Evolutionary conservation across 2,329 filamentous ascomycete species (phyloP).

Genomic region (Epichloe gansuensis): DNA sequence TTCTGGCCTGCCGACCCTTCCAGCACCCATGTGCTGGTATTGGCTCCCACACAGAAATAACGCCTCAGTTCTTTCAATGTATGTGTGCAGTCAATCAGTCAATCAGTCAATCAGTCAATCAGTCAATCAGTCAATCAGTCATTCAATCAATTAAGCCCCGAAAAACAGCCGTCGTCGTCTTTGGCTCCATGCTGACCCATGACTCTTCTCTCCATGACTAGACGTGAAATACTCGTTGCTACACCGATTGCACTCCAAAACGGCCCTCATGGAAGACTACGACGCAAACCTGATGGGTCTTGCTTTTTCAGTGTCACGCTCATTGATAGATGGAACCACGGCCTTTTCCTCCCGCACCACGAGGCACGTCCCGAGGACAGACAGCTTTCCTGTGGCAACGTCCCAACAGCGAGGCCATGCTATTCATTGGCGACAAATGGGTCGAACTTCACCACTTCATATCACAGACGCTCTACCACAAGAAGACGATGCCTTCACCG

Average conservation of each 20-base stretch:
- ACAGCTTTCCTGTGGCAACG: conserved; percentile 74
- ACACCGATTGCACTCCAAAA: conserved; percentile 60
- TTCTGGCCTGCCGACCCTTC: conserved; percentile 64
- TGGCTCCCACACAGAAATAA: conserved; percentile 70
- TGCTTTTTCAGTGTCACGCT: conserved; percentile 62
- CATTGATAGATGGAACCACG: conserved; percentile 47
- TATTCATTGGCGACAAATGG: conserved; percentile 83
- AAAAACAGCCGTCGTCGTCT: not conserved
- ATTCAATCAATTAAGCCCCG: too few species aligned
- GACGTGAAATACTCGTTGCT: conserved; percentile 67
- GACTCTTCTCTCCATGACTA: conserved; percentile 13
- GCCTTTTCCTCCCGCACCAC: conserved; percentile 35
- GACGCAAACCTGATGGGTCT: conserved; percentile 57
- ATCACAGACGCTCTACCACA: conserved; percentile 43
- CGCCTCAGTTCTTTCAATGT: conserved; percentile 73
- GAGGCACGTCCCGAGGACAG: conserved; percentile 12
- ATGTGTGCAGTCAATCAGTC: conserved; percentile 13
- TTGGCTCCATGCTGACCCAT: conserved; percentile 7
- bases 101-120: too few species aligned
- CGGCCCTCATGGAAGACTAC: conserved; percentile 31
- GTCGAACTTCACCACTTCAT: conserved; percentile 72
- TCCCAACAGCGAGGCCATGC: conserved; percentile 67
- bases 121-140: too few species aligned
- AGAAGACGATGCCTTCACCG: conserved; percentile 21
- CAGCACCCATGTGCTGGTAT: conserved; percentile 65